A percentile compares a stretch with the other conserved stretches of the same genome.
Conservation (phyloP, 2,329 filamentous ascomycete species). For the Fusarium sp. region DNA sequence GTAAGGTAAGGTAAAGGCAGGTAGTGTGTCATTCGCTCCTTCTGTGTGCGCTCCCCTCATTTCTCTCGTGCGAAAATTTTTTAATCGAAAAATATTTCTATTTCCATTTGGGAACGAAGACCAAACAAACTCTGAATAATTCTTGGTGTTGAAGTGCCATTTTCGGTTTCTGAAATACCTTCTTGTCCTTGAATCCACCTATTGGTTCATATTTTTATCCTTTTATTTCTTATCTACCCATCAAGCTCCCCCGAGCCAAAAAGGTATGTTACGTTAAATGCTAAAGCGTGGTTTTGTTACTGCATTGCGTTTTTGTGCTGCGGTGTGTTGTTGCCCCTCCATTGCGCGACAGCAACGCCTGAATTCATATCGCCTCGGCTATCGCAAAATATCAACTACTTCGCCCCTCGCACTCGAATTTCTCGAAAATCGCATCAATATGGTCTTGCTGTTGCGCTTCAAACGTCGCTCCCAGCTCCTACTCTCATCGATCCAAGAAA, state of each 20-base stretch:
- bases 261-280: constrained; percentile 37
- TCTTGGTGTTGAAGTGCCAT: constrained; percentile 29
- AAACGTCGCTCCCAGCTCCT: not conserved
- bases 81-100: constrained; percentile 42
- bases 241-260: constrained; percentile 42
- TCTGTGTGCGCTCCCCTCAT: constrained; percentile 47
- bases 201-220: constrained; percentile 33
- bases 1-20: constrained; percentile 26
- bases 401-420: constrained; percentile 17
- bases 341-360: constrained; percentile 36
- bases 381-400: constrained; percentile 22
- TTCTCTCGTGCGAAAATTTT: constrained; percentile 46
- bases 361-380: constrained; percentile 28
- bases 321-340: constrained; percentile 41
- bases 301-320: constrained; percentile 41
- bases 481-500: constrained; percentile 28
- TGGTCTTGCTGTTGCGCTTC: constrained; percentile 11
- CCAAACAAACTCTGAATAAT: constrained; percentile 34
- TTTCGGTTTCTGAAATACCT: constrained; percentile 25
- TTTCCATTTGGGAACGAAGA: constrained; percentile 39
- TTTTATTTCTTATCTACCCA: constrained; percentile 30
- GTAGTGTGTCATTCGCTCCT: constrained; percentile 42
- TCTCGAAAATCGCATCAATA: constrained; percentile 10
- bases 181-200: constrained; percentile 32
- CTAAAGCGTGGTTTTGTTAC: constrained; percentile 23